Conservation (phyloP, 2,329 filamentous ascomycete genomes). For the Pestalotiopsis sp. region DNA sequence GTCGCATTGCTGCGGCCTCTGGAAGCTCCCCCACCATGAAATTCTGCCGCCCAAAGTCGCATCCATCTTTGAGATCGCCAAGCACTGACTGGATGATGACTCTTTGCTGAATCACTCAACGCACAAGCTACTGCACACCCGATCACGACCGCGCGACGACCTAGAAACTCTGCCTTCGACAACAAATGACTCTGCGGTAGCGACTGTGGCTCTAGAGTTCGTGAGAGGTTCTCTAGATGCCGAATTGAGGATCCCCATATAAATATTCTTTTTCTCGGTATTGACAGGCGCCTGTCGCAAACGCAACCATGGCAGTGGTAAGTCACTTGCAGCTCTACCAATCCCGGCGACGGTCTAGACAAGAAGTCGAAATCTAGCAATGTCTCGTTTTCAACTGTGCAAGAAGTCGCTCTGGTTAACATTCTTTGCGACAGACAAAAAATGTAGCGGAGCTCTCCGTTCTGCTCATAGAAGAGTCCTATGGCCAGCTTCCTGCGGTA, state of each 20-base stretch:
- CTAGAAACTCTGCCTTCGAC: not conserved
- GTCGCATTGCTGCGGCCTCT: not conserved
- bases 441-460: slow-evolving; percentile 85
- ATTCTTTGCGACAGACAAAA: slow-evolving; percentile 55
- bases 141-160: slow-evolving; percentile 1
- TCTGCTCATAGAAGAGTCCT: slow-evolving; percentile 84
- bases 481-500: slow-evolving; percentile 92
- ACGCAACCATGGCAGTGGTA: slow-evolving; percentile 32
- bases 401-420: not conserved
- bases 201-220: slow-evolving; percentile 74
- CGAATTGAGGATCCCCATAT: slow-evolving; percentile 43
- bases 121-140: not conserved
- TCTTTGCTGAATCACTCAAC: slow-evolving; percentile 1
- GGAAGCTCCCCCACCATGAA: slow-evolving; percentile 7
- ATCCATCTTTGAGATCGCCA: slow-evolving; percentile 5
- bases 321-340: slow-evolving; percentile 21
- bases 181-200: slow-evolving; percentile 69
- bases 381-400: not conserved
- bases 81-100: not conserved
- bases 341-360: not conserved
- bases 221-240: slow-evolving; percentile 77
- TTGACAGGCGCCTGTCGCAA: slow-evolving; percentile 9
- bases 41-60: slow-evolving; percentile 6
- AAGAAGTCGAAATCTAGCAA: too few species aligned
- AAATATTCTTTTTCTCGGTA: not conserved